Conservation (phyloP, 2,329 filamentous ascomycete genomes). For the Pyrenochaeta sp. region DNA sequence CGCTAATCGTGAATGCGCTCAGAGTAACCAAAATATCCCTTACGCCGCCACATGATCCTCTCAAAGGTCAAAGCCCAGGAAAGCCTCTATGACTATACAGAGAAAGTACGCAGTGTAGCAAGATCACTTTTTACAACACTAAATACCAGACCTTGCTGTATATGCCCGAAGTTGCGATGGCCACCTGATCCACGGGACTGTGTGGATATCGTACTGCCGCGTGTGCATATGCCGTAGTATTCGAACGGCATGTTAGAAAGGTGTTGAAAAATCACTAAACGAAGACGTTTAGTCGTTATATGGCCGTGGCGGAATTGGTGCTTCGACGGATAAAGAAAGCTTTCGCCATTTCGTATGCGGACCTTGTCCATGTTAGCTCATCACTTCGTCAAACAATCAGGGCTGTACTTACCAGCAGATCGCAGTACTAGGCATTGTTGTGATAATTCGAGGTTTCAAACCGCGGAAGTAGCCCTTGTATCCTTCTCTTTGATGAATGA, state of each 20-base stretch:
- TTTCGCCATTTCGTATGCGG: constrained; percentile 73
- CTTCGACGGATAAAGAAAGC: constrained; percentile 67
- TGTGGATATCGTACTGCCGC: constrained; percentile 21
- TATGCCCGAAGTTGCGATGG: constrained; percentile 28
- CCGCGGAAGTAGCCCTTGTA: constrained; percentile 91
- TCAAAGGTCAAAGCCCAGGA: constrained; percentile 25
- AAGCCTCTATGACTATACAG: constrained; percentile 43
- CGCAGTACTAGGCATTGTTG: constrained; percentile 98
- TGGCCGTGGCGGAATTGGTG: constrained; percentile 36
- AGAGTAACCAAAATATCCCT: constrained; percentile 31
- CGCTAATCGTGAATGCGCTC: constrained; percentile 34
- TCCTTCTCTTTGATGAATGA: constrained; percentile 86
- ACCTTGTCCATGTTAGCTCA: constrained; percentile 53
- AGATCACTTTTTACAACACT: constrained; percentile 29
- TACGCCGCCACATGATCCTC: constrained; percentile 39
- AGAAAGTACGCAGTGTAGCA: constrained; percentile 25
- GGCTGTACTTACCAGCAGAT: constrained; percentile 83
- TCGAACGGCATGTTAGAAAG: constrained; percentile 5
- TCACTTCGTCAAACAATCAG: not conserved
- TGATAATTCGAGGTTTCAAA: constrained; percentile 87
- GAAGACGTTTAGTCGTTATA: constrained; percentile 19
- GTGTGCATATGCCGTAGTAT: constrained; percentile 16
- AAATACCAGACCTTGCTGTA: constrained; percentile 20
- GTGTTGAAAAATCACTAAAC: constrained; percentile 8
- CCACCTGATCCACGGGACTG: constrained; percentile 18